phyloP scores from a whole-genome alignment of 768 basidiomycete species.

The Suillus occidentalis region DNA sequence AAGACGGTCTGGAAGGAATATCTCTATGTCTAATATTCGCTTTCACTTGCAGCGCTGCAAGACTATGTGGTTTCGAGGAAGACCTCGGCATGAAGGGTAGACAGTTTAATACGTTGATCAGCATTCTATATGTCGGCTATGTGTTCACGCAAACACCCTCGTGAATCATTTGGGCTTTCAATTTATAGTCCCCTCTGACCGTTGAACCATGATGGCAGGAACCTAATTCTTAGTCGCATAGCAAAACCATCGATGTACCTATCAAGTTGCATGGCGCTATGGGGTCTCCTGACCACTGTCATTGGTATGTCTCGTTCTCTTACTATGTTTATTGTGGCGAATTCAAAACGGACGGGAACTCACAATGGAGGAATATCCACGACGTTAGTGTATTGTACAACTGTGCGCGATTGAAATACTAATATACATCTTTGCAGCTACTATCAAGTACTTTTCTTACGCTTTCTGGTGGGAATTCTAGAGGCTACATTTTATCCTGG shows the following conservation, averaged over 20 bases:
- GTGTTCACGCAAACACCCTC: constrained; percentile 74
- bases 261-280: constrained; percentile 62
- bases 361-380: constrained; percentile 36
- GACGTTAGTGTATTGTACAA: constrained; percentile 2
- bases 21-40: background rate
- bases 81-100: constrained; percentile 56
- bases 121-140: constrained; percentile 65
- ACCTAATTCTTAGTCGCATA: constrained; percentile 65
- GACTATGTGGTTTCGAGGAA: constrained; percentile 57
- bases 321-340: constrained; percentile 3
- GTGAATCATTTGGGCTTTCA: constrained; percentile 34
- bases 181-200: background rate
- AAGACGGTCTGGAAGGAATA: constrained; percentile 14
- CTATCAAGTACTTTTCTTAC: constrained; percentile 54
- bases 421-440: constrained; percentile 40
- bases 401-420: background rate
- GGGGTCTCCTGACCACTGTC: constrained; percentile 58
- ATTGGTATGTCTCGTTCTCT: constrained; percentile 38
- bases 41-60: constrained; percentile 50
- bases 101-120: constrained; percentile 63
- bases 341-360: background rate
- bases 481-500: constrained; percentile 66
- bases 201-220: constrained; percentile 37
- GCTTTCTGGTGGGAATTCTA: constrained; percentile 74
- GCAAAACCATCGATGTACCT: constrained; percentile 62